Percentiles rank a stretch among this genome's conserved stretches.
These are phyloP conservation scores for Pyrrhoderma noxium DNA, from an alignment of 1,284 basidiomycete species.

Conservation along the genomic window DNA sequence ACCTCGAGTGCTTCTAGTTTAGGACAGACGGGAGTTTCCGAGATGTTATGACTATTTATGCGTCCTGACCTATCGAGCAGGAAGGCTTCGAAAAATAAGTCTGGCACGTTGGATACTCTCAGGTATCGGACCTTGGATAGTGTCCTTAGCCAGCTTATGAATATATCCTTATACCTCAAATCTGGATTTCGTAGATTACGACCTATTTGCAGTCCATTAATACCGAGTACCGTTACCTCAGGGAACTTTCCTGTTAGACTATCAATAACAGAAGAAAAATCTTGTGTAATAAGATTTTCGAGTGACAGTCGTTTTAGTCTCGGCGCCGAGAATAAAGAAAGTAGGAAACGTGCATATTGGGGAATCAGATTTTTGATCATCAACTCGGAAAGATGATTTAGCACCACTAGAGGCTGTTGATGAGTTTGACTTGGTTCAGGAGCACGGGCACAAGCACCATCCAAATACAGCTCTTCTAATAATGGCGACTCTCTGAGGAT, in stretches of 20 bases:
- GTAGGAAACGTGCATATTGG: constrained; percentile 11
- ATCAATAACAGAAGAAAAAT: not conserved
- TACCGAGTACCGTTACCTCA: constrained; percentile 7
- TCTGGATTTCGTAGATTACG: not conserved
- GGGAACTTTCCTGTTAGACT: constrained; percentile 8
- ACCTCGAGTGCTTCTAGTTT: constrained; percentile 7
- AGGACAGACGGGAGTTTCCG: constrained; percentile 2
- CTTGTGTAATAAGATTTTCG: not conserved
- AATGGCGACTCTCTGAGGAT: constrained; percentile 42
- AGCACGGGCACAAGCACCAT: constrained; percentile 42
- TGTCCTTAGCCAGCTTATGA: constrained; percentile 6
- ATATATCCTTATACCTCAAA: not conserved
- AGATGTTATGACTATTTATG: too few relatives aligned
- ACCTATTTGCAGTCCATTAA: constrained; percentile 3
- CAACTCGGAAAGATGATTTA: constrained; percentile 7
- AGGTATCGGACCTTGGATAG: constrained; percentile 9
- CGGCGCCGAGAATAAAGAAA: constrained; percentile 9
- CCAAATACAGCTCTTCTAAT: constrained; percentile 45
- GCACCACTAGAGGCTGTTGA: constrained; percentile 17
- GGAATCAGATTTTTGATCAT: constrained; percentile 4
- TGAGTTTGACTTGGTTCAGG: too few relatives aligned
- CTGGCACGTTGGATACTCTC: constrained; percentile 1
- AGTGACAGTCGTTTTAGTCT: constrained; percentile 8
- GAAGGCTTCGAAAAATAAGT: constrained; percentile 9
- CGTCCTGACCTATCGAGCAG: not conserved